These are phyloP conservation scores for Albatrellus ellisii DNA, from an alignment of 768 basidiomycete species.

Conservation along the genomic window DNA sequence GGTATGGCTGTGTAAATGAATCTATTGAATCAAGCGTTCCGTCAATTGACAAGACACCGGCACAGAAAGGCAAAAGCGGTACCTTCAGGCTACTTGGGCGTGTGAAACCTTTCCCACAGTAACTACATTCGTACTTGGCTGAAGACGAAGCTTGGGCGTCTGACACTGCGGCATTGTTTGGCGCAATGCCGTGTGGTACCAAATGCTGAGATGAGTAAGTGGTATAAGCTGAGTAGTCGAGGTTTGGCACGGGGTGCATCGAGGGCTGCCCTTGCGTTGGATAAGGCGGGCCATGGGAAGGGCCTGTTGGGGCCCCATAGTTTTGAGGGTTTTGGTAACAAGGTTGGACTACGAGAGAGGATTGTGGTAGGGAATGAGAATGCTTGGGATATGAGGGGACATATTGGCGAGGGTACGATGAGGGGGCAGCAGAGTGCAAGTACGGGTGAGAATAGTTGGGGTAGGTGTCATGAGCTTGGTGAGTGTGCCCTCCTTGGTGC, in stretches of 20 bases:
- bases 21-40: constrained; percentile 28
- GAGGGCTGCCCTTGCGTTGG: neutral
- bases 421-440: constrained; percentile 4
- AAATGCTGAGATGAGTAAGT: neutral
- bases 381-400: constrained; percentile 3
- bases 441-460: neutral
- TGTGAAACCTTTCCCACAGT: constrained; percentile 74
- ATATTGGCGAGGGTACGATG: constrained; percentile 3
- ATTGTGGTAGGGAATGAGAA: neutral
- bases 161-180: constrained; percentile 1
- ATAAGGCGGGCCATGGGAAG: neutral
- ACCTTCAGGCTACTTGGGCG: constrained; percentile 78
- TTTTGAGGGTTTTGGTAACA: constrained; percentile 3
- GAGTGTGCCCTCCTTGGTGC: constrained; percentile 3
- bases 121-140: constrained; percentile 61
- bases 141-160: constrained; percentile 18
- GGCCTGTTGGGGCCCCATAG: neutral
- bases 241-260: neutral
- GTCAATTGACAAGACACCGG: constrained; percentile 1
- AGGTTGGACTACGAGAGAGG: neutral
- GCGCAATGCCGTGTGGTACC: neutral
- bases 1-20: constrained; percentile 75
- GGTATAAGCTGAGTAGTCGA: neutral
- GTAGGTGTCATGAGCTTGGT: constrained; percentile 1
- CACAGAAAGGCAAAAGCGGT: constrained; percentile 8